Base-by-base conservation (phyloP, 2,329 filamentous ascomycete species). In the Talaromyces pinophilus region DNA sequence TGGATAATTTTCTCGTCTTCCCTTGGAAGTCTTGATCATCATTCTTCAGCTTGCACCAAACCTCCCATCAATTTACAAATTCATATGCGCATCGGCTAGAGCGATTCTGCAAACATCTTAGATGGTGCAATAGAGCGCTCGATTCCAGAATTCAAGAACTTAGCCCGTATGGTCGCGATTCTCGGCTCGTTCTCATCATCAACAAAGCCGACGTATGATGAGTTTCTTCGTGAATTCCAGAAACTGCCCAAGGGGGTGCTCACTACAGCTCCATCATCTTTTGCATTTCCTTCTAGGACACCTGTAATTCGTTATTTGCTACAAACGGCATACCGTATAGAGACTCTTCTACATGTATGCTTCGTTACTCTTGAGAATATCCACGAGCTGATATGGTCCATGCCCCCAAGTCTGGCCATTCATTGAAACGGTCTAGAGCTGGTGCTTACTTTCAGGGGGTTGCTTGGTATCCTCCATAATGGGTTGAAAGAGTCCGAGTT, bases 311-410 rank as follows among this genome's bases (percentile, higher is more conserved):
- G 62, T 30, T 65, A 59, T 28, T 6, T 67, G 11, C 15, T 67
- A 42, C 55, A 65, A n/a, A 67, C 62, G 30, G 62, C 65, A 38
- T 67, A 67, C 46, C 62, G 48, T 5, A 64, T 67, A 40, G 65
- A 67, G 42, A 50, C n/a, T 42, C 65, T 64, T 48, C 35, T 33
- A 11, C 62, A 64, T 57, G 50, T 64, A 22, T 61, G 62, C 28
- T 55, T 67, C 55, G 44, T 61, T 44, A 46, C 33, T 64, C 46
- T 67, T 19, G 25, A 67, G n/a, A 67, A 44, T 44, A 44, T 44
- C 42, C 42, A 44, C 10, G 42, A 44, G 17, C 17, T 44, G 17
- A 44, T 44, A 6, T 19, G 42, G n/a, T 44, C 42, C 17, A 19
- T 2, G 42, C n/a, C 42, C 17, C n/a, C 6, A 44, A 44, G 42